Conservation (phyloP, 176 grass and related monocot species). For the Phyllostachys edulis region DNA sequence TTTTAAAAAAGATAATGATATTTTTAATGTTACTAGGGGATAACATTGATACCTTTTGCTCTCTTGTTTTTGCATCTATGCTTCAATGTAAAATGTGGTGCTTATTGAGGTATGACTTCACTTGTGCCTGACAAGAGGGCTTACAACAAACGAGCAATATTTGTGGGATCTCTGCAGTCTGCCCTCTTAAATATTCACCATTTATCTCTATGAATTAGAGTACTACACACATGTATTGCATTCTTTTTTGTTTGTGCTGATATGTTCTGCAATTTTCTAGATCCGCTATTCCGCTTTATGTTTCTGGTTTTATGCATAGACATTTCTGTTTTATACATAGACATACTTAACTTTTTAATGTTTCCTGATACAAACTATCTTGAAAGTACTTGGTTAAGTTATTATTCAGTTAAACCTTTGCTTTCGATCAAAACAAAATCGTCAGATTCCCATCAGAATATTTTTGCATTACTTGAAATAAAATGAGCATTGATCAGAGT, state of each 20-base stretch:
- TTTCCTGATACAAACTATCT: neutral
- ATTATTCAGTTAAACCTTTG: neutral
- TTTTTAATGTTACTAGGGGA: neutral
- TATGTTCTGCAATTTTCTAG: neutral
- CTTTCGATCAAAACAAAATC: neutral
- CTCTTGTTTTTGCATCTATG: neutral
- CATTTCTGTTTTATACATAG: slow-evolving; percentile 2
- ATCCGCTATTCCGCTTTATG: neutral
- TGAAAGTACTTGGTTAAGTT: neutral
- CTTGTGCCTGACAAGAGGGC: neutral
- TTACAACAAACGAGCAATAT: slow-evolving; percentile 16
- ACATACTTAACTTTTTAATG: neutral
- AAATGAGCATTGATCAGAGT: neutral
- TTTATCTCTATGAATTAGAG: slow-evolving; percentile 1
- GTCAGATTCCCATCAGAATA: neutral
- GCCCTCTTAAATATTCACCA: neutral
- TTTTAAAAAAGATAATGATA: neutral
- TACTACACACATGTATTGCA: neutral
- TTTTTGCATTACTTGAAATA: neutral
- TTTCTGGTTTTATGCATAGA: neutral
- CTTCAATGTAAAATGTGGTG: neutral
- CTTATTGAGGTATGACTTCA: neutral
- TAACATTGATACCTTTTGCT: neutral
- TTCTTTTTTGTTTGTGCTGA: neutral
- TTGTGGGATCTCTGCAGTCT: slow-evolving; percentile 19